phyloP scores from a whole-genome alignment of 2,329 filamentous ascomycete genomes.

The Ciborinia camelliae region DNA sequence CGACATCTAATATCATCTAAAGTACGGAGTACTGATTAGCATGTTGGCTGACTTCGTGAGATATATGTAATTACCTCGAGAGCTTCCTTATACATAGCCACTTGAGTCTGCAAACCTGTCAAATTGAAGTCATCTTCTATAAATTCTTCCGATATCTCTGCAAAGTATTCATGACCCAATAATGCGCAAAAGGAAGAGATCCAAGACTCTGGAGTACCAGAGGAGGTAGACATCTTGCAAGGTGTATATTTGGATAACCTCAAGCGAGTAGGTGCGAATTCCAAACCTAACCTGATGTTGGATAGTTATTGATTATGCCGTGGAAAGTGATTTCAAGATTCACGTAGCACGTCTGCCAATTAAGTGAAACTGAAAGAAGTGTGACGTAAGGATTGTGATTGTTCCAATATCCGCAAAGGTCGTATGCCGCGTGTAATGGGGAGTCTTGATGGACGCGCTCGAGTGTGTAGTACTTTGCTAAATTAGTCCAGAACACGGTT shows the following conservation, averaged over 20 bases:
- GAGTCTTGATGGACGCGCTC: not conserved
- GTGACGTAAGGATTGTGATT: not conserved
- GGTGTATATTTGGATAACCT: slow-evolving; percentile 2
- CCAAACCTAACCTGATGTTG: slow-evolving; percentile 9
- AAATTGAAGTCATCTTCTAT: slow-evolving; percentile 99
- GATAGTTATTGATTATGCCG: not conserved
- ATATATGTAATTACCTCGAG: slow-evolving; percentile 59
- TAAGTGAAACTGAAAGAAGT: not conserved
- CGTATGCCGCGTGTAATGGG: not conserved
- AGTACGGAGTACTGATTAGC: slow-evolving; percentile 21
- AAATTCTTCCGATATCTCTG: slow-evolving; percentile 97
- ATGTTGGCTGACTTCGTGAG: not conserved
- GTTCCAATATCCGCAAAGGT: not conserved
- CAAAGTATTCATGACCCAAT: slow-evolving; percentile 97
- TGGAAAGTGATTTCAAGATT: not conserved
- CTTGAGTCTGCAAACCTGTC: slow-evolving; percentile 89
- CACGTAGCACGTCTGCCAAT: not conserved
- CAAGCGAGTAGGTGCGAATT: not conserved
- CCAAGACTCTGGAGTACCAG: slow-evolving; percentile 70
- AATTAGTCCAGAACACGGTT: slow-evolving; percentile 1
- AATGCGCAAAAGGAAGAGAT: slow-evolving; percentile 96
- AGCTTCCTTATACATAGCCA: slow-evolving; percentile 98
- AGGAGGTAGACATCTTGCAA: slow-evolving; percentile 37
- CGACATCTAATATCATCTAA: slow-evolving; percentile 95
- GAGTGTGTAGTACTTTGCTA: not conserved